Base-by-base conservation (phyloP, 176 grass and related monocot genomes). In the Musa schizocarpa region DNA sequence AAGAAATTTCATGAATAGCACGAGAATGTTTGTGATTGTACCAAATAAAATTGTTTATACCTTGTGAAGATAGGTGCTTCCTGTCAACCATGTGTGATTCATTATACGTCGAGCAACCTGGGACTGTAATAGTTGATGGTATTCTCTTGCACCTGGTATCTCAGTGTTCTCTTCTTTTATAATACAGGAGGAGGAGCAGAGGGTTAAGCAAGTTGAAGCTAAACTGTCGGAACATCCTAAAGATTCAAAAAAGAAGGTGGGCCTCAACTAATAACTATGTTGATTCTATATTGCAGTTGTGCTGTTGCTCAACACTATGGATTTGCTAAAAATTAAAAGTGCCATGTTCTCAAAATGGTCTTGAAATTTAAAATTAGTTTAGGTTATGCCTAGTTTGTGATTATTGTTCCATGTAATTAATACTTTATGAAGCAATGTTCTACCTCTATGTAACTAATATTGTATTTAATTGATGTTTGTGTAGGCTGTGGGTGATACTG, bases 151-250 rank as follows among this genome's bases (percentile, higher is more conserved):
- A n/a, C 21, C 8, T n/a, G 1, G 17, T 50, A 21, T 11, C 10
- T 3, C 7, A 43, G 9, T 21, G 19, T 50, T 70, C 8, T 20
- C 5, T 70, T 50, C 34, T 52, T 13, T 70, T 70, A 50, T 52
- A 19, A 9, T 17, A 58, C 66, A 79, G 77, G 77, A 14, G 27
- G 77, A 79, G 20, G 50, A 79, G 26, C 65, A 67, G 43, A 79
- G 77, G 26, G 77, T 70, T 59, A 70, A 70, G 53, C 63, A 79
- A 59, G 53, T 20, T 24, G 62, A 77, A 22, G 63, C 49, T 17
- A 77, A 65, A 65, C 20, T 25, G 12, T 22, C 12, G 25, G 66
- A 8, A 49, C 6, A 7, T 51, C 11, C 9, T 50, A 50, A 56
- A 50, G 16, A 16, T 70, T 69, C 53, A 50, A 69, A 79, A 79